Evolutionary conservation across 805 yeast species (phyloP).

Genomic region (Starmerella kuoi): DNA sequence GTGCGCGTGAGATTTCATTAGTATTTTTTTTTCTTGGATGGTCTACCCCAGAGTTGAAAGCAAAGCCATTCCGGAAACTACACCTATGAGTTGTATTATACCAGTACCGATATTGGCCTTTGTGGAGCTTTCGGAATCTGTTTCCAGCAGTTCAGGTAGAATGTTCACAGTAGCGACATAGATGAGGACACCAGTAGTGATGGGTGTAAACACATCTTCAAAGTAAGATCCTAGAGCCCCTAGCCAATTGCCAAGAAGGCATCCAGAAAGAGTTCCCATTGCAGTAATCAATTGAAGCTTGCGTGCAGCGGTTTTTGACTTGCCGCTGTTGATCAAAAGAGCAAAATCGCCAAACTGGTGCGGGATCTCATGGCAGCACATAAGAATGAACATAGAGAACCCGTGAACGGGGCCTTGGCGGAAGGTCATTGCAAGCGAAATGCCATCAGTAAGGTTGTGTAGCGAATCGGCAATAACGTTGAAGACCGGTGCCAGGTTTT

Average conservation of each 20-base stretch:
- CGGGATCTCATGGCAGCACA: conserved; percentile 66
- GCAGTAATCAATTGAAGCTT: conserved; percentile 53
- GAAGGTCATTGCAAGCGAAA: conserved; percentile 62
- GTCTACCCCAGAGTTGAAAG: conserved; percentile 42
- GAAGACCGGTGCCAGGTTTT: conserved; percentile 25
- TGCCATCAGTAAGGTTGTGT: conserved; percentile 67
- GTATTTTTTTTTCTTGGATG: too few relatives aligned
- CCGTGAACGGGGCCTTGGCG: conserved; percentile 49
- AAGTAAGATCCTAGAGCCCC: conserved; percentile 22
- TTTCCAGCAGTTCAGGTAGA: conserved; percentile 56
- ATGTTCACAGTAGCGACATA: conserved; percentile 65
- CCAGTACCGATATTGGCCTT: conserved; percentile 31
- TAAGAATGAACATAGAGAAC: conserved; percentile 56
- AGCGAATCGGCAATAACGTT: conserved; percentile 59
- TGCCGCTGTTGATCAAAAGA: conserved; percentile 54
- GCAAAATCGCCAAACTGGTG: conserved; percentile 78
- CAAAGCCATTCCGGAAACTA: conserved; percentile 43
- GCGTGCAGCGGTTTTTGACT: conserved; percentile 53
- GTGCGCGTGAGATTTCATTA: too few relatives aligned
- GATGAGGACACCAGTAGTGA: conserved; percentile 66
- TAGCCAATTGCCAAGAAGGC: conserved; percentile 33
- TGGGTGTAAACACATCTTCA: conserved; percentile 50
- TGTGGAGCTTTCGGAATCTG: conserved; percentile 23
- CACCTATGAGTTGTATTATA: conserved; percentile 37
- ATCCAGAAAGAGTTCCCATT: conserved; percentile 55